Evolutionary conservation across 306 rosid species (phyloP), one percentile per base, ranked within the genome.

Genomic region (Gleditsia sinensis): DNA sequence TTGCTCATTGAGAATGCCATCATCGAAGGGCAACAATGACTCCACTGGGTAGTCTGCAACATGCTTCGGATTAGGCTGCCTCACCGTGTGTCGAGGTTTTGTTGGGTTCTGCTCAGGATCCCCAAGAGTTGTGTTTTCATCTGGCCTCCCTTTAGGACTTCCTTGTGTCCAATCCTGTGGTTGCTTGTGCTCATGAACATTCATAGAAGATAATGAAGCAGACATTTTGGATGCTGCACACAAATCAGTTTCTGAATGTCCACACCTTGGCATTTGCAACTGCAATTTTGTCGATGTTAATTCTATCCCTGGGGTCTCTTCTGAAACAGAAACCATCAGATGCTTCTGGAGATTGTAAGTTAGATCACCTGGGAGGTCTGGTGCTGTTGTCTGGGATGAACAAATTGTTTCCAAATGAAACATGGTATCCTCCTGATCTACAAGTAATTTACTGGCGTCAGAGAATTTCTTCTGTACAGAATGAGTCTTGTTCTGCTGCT

Each of bases 11-110:
- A n/a, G 4, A 57, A 51, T 32, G 61, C 48, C 2, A 36, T 39
- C 70, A 48, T 57, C 7, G 21, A 49, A 67, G 69, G 69, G 54
- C n/a, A n/a, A n/a, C n/a, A n/a, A n/a, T n/a, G n/a, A n/a, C 55
- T 58, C 64, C 34, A 8, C 75, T 36, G 27, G 45, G 50, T 34
- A 14, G 54, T 69, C 9, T 16, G 32, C 63, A 68, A 23, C 36
- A 57, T 28, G 49, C 54, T 76, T 34, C 23, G n/a, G 5, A 9
- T 23, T 58, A 13, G 19, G 20, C 24, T 30, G 66, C 71, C 48
- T 37, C 67, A 11, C 77, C n/a, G 21, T 46, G 21, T n/a, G 9
- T 28, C 3, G 63, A 25, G 10, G 63, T 25, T 45, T 56, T 63
- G 7, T 43, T 23, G 4, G 1, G 42, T 20, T 16, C 60, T 42